Evolutionary conservation across 2,329 filamentous ascomycete genomes (phyloP), one percentile per base, ranked within the genome.

Genomic region (Cordyceps farinosa): DNA sequence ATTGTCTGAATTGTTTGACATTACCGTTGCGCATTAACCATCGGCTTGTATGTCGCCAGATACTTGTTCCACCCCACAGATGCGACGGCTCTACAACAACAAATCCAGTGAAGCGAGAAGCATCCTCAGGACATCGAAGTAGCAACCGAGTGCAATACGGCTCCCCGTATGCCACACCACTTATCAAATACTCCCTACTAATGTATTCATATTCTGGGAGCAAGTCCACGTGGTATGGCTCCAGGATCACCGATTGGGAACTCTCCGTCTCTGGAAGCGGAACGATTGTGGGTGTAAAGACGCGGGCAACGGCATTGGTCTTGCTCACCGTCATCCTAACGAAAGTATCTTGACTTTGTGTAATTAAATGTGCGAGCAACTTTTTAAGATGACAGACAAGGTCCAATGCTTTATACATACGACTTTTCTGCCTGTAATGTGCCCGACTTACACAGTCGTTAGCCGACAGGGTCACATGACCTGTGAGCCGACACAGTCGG

Each of bases 11-110:
- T 36, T n/a, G n/a, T 52, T 27, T 29, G 30, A 5, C 30, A 13
- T 45, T 54, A 66, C 66, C 65, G n/a, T 65, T 67, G 5, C 66
- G 56, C 66, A 67, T 67, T 9, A 67, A n/a, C 66, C 66, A 67
- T 32, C 66, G 61, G 45, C 59, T 67, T 27, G 62, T 64, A 45
- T 66, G 64, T 27, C 66, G 64, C 66, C 66, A 67, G 27, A 67
- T 64, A n/a, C 66, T 67, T 5, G 66, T 67, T 59, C 66, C 66
- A 11, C 66, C 65, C 64, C 66, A 67, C 3, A 67, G 47, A 48
- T 67, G 66, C 1, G 65, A 67, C 2, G 66, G 66, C 44, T 67
- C 66, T 32, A 64, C 50, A 0, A 66, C 64, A 15, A 64, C 64
- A 13, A 67, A 66, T 15, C 65, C 64, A 8, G 65, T 62, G 58